Conservation (phyloP, 805 yeast genomes). For the Ogataea nakhonphanomensis region DNA sequence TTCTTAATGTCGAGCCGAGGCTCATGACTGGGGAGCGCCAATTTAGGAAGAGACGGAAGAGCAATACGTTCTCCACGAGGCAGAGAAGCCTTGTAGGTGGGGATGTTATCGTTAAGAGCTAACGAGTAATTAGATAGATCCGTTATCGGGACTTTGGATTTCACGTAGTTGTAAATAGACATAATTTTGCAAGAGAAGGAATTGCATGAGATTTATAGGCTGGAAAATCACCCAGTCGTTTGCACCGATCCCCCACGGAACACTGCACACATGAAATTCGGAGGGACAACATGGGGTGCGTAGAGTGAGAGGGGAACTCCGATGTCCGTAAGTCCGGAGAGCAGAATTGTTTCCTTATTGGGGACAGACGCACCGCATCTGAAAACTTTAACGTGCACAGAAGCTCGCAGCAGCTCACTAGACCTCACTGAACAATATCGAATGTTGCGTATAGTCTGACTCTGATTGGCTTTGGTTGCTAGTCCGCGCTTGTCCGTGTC, state of each 20-base stretch:
- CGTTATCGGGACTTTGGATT: conserved; percentile 26
- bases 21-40: conserved; percentile 8
- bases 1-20: conserved; percentile 1
- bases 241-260: conserved; percentile 8
- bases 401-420: background rate
- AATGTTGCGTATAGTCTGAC: background rate
- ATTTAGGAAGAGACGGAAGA: conserved; percentile 5
- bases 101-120: conserved; percentile 28
- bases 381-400: background rate
- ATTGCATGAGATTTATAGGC: conserved; percentile 1
- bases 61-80: conserved; percentile 4
- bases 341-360: background rate
- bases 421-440: background rate
- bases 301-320: conserved; percentile 10
- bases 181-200: conserved; percentile 7
- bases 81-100: conserved; percentile 23
- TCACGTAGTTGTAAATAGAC: conserved; percentile 28
- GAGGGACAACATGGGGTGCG: conserved; percentile 12
- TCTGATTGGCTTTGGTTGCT: background rate
- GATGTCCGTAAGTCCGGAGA: conserved; percentile 13
- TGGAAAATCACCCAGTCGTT: conserved; percentile 1
- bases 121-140: conserved; percentile 33
- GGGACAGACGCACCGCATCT: conserved; percentile 1
- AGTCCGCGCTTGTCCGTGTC: conserved; percentile 1
- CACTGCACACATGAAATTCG: conserved; percentile 2